Evolutionary conservation across 306 rosid genomes (phyloP).

Genomic region (Cicer arietinum): DNA sequence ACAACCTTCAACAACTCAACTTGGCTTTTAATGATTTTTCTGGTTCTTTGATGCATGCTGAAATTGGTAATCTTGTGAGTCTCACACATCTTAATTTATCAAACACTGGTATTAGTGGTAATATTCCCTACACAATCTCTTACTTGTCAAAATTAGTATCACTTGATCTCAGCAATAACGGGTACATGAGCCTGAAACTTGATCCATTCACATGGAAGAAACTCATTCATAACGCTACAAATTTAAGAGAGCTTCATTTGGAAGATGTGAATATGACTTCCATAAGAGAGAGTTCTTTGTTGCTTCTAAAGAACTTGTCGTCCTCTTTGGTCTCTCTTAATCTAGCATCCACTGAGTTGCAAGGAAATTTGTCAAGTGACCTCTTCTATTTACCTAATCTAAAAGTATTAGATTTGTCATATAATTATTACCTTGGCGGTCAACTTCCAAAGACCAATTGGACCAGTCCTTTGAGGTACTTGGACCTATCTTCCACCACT

Average conservation of each 20-base stretch:
- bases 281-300: neutral
- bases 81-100: constrained; percentile 38
- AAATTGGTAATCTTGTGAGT: constrained; percentile 25
- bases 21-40: constrained; percentile 31
- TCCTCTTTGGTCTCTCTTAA: constrained; percentile 38
- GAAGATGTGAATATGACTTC: neutral
- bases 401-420: neutral
- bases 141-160: constrained; percentile 44
- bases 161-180: constrained; percentile 4
- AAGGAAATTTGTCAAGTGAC: constrained; percentile 12
- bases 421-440: accelerated
- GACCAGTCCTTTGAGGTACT: neutral
- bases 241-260: constrained; percentile 14
- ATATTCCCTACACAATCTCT: constrained; percentile 45
- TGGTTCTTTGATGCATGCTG: neutral
- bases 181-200: neutral
- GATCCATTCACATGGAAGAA: constrained; percentile 36
- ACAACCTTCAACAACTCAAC: constrained; percentile 39
- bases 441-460: constrained; percentile 39
- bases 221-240: constrained; percentile 36
- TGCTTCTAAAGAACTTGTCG: constrained; percentile 32
- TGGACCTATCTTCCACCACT: neutral
- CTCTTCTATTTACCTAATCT: constrained; percentile 27
- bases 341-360: accelerated
- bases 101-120: neutral